These are phyloP conservation scores for Fusarium aywerte DNA, from an alignment of 2,329 filamentous ascomycete genomes.

Conservation along the genomic window DNA sequence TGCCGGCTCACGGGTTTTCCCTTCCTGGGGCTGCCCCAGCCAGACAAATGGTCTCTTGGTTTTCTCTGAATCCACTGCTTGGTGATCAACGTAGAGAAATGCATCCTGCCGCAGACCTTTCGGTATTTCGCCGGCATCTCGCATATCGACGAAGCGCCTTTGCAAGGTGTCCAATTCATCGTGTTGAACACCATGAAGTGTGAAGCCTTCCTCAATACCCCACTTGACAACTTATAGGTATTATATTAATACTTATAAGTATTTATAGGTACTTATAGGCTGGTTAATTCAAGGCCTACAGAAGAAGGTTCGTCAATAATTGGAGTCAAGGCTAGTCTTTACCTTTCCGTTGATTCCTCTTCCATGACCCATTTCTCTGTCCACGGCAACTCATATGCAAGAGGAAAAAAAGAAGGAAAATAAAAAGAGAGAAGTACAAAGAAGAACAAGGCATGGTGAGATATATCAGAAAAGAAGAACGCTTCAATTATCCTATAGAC, in stretches of 20 bases:
- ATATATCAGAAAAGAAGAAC: too few species aligned
- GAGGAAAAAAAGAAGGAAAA: not conserved
- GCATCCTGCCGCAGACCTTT: not conserved
- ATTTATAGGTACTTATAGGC: too few species aligned
- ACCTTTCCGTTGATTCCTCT: too few species aligned
- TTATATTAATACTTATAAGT: too few species aligned
- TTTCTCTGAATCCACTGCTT: fast-evolving
- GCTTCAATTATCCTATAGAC: not conserved
- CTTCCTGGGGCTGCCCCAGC: not conserved
- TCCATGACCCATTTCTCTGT: too few species aligned
- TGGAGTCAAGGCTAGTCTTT: too few species aligned
- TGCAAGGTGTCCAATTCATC: not conserved
- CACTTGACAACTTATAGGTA: fast-evolving
- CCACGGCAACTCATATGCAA: not conserved
- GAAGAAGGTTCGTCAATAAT: too few species aligned
- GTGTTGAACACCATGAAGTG: not conserved
- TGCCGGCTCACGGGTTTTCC: fast-evolving
- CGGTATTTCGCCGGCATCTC: not conserved
- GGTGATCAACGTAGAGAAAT: not conserved
- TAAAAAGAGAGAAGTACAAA: not conserved
- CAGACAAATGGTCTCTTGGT: not conserved
- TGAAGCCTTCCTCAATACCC: not conserved
- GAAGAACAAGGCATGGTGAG: not conserved
- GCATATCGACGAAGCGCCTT: not conserved
- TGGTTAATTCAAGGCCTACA: too few species aligned